Evolutionary conservation across 345 rosid species (phyloP).

Genomic region (Ceriops zippeliana): DNA sequence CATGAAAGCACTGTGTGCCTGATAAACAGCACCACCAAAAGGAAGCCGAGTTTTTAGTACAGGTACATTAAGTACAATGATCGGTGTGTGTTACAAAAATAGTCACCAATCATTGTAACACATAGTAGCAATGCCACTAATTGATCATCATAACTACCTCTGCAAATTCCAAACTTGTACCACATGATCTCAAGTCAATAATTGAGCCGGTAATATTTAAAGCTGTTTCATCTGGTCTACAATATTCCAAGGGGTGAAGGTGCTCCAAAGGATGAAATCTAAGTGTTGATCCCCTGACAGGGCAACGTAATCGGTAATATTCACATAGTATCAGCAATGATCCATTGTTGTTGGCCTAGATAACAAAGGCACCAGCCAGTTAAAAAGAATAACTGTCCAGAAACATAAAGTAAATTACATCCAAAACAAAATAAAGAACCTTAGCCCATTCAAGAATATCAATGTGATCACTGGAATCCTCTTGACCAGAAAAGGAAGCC

Average conservation of each 20-base stretch:
- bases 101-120: not conserved
- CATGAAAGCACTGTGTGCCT: constrained; percentile 71
- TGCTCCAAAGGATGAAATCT: constrained; percentile 88
- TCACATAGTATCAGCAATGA: constrained; percentile 76
- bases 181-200: constrained; percentile 63
- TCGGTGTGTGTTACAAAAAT: not conserved
- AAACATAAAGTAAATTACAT: not conserved
- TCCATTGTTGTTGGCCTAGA: constrained; percentile 73
- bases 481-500: constrained; percentile 84
- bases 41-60: constrained; percentile 4
- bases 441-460: constrained; percentile 93
- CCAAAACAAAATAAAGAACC: constrained; percentile 42
- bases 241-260: constrained; percentile 77
- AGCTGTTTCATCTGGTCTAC: constrained; percentile 57
- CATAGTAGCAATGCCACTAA: not conserved
- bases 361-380: constrained; percentile 10
- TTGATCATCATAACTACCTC: constrained; percentile 52
- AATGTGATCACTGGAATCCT: constrained; percentile 55
- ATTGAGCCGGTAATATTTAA: constrained; percentile 62
- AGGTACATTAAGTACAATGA: constrained; percentile 9
- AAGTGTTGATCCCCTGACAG: constrained; percentile 67
- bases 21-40: constrained; percentile 26
- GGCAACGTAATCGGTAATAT: constrained; percentile 59
- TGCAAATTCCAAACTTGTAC: constrained; percentile 62
- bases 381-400: not conserved